Base-by-base conservation (phyloP, 139 green algal genomes). In the Auxenochlorella pyrenoidosa region DNA sequence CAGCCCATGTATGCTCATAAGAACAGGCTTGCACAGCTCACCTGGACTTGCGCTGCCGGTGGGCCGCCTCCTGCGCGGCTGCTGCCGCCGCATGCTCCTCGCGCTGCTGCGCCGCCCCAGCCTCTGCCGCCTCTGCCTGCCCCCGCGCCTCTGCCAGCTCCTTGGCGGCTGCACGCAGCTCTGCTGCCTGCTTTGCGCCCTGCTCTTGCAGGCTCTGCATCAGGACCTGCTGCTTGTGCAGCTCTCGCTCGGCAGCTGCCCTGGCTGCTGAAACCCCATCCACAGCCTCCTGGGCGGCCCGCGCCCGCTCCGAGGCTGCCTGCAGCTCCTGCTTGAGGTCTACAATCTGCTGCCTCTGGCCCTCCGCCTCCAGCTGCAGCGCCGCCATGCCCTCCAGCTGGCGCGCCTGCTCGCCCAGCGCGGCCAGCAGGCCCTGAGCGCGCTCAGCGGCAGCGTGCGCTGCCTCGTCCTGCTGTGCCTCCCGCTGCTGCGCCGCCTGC, bases 171-270 rank as follows among this genome's bases (percentile, higher is more conserved):
- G 54, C 58, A 36, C 34, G 34, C 12, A 84, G 36, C 30, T 81
- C 43, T 24, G 58, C 54, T 15, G 58, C 58, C 79, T 75, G 54
- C 16, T 58, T 72, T 8, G 36, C 38, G 8, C 18, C 47, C 54
- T 84, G 79, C 79, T 73, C 54, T 58, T 72, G 58, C 54, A 84
- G 79, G n/a, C 58, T 38, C 58, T 40, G 40, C 18, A 40, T 34
- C 26, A 59, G 54, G 22, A 72, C 22, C 60, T 60, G 22, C 60
- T 43, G 60, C 80, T 85, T 43, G 40, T 16, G 28, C 30, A 76
- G 40, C 28, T 59, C 66, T 2, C 41, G 38, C 63, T 75, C 80
- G 28, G 59, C 32, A 40, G 32, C 30, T 18, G 63, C 40, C 80
- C 38, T 77, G 30, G 63, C 80, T 22, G 40, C 60, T 12, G 63